Conservation (phyloP, 768 basidiomycete genomes). For the Dioszegia hungarica region DNA sequence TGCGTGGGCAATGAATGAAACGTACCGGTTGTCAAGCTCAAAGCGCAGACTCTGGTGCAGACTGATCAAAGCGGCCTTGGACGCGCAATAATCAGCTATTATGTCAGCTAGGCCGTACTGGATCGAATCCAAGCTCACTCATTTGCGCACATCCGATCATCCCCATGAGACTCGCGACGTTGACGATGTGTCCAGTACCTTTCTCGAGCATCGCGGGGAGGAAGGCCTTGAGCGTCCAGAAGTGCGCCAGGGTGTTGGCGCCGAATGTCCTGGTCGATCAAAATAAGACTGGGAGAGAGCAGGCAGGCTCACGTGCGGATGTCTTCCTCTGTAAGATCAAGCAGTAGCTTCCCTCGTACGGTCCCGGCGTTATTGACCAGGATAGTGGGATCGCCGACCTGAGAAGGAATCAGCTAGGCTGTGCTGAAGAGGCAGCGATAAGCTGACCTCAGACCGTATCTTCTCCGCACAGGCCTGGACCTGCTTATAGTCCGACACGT, state of each 20-base stretch:
- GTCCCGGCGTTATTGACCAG: constrained; percentile 94
- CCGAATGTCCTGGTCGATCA: constrained; percentile 66
- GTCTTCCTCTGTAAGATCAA: constrained; percentile 74
- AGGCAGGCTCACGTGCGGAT: constrained; percentile 62
- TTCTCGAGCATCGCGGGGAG: constrained; percentile 75
- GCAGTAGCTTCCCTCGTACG: constrained; percentile 77
- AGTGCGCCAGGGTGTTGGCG: constrained; percentile 82
- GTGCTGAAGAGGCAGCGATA: not conserved
- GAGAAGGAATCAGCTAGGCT: not conserved
- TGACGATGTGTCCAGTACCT: constrained; percentile 82
- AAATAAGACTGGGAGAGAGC: constrained; percentile 2
- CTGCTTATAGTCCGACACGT: constrained; percentile 71
- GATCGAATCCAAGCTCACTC: constrained; percentile 55
- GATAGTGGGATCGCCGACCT: constrained; percentile 85
- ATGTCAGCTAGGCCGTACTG: constrained; percentile 3
- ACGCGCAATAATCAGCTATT: constrained; percentile 80
- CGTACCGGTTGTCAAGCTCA: constrained; percentile 74
- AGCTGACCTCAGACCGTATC: constrained; percentile 69
- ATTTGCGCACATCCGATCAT: constrained; percentile 67
- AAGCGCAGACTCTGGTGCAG: constrained; percentile 79
- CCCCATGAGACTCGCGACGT: constrained; percentile 70
- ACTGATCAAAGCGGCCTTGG: constrained; percentile 80
- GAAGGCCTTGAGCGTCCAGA: constrained; percentile 89
- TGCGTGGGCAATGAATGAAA: not conserved
- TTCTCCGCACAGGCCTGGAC: constrained; percentile 69